Base-by-base conservation (phyloP, 2,329 filamentous ascomycete genomes). In the Ophiostoma australiae region DNA sequence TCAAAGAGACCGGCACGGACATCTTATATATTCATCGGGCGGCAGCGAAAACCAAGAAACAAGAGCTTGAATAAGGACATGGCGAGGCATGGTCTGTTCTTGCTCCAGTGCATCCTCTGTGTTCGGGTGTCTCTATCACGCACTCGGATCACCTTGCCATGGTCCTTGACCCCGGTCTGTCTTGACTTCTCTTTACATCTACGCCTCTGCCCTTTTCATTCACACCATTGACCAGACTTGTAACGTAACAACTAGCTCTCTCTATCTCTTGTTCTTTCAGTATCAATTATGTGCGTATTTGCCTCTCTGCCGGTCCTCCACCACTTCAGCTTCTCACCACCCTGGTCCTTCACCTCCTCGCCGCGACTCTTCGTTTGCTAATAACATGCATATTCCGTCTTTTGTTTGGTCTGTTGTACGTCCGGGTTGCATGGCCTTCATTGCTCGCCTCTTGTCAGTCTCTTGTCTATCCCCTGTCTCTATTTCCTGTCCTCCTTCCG, bases 71-170 rank as follows among this genome's bases (percentile, higher is more conserved):
- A 13, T 58, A 27, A 17, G 5, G 11, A 58, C 27, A 6, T 27
- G 13, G 27, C 13, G 17, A 33, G 23, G 15, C 23, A 58, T 58
- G 58, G 27, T 27, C 27, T 63, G 58, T 27, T 20, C 27, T 63
- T 33, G 1, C 23, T 63, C 58, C 20, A 2, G 17, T 48, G 17
- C 33, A 11, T 33, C 0, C 58, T 63, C 58, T 33, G 58, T 63
- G 58, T 31, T 63, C 23, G 52, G 58, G 13, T 63, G 58, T 63
- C 58, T 33, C 58, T 27, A 63, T 63, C 27, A 33, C 58, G 58
- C 58, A 63, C 58, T 33, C 58, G 58, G 58, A 63, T 33, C 58
- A 17, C 58, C 27, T 33, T 63, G 58, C 58, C 58, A 63, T 63
- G 27, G 58, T 27, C 58, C 58, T 63, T 63, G 58, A 63, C 11